Evolutionary conservation across 495 filamentous ascomycete species (phyloP).

Genomic region (Trichoderma erinaceum): DNA sequence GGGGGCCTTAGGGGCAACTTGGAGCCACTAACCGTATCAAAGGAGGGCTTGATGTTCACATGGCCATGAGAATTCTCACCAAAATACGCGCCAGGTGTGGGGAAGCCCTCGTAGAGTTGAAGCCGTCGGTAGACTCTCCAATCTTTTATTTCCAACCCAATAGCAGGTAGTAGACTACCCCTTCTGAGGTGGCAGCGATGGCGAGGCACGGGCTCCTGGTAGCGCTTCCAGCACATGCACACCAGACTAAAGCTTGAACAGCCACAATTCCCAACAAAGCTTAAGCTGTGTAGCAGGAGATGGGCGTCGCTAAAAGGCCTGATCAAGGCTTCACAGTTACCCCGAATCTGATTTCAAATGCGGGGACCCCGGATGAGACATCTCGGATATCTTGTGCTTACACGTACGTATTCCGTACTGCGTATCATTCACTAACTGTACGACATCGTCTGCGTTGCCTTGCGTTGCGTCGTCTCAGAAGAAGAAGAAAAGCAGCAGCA

Average conservation of each 20-base stretch:
- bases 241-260: neutral
- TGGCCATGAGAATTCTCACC: conserved; percentile 13
- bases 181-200: neutral
- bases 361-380: neutral
- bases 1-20: neutral
- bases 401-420: neutral
- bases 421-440: neutral
- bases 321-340: neutral
- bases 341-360: conserved; percentile 8
- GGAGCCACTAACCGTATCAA: neutral
- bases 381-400: neutral
- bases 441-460: neutral
- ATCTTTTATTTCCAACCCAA: neutral
- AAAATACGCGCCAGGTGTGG: neutral
- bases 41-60: neutral
- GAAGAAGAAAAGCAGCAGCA: too few relatives aligned
- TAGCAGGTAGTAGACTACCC: neutral
- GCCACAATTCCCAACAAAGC: conserved; percentile 9
- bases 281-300: neutral
- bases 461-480: too few relatives aligned
- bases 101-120: neutral
- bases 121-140: neutral
- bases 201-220: neutral
- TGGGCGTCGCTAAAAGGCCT: neutral
- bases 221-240: neutral